Conservation (phyloP, 352 stramenopile genomes). For the Globisporangium perplexum region DNA sequence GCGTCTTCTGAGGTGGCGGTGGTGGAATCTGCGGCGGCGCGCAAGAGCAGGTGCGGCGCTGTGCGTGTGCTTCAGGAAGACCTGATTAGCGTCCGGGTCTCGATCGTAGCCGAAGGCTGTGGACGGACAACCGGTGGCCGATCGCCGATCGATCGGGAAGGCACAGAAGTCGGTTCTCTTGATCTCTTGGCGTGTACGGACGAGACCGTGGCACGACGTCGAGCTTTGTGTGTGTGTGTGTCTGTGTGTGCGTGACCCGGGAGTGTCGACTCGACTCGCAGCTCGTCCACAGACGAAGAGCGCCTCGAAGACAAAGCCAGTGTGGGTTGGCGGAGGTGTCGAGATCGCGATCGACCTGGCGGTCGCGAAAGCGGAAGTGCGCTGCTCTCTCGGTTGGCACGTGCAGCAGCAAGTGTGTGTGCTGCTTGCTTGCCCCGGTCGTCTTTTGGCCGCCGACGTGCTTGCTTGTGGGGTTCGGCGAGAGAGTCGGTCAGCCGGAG, state of each 20-base stretch:
- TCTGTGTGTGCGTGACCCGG: background rate
- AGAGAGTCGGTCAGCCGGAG: background rate
- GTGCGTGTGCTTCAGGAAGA: background rate
- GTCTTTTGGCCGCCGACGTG: background rate
- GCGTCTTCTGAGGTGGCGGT: no score
- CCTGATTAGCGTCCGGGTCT: background rate
- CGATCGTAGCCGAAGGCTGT: background rate
- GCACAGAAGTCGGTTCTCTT: background rate
- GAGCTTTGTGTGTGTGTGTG: background rate
- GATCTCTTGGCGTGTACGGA: background rate
- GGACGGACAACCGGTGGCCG: background rate
- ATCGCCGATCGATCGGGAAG: background rate
- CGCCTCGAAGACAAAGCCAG: background rate
- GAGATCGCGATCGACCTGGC: background rate
- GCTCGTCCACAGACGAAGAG: background rate
- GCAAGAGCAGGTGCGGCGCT: background rate
- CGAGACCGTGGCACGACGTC: no score
- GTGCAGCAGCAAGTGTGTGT: no score
- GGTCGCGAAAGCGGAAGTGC: background rate
- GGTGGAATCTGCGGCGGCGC: background rate
- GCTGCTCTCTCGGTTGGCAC: background rate
- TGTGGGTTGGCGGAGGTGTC: no score
- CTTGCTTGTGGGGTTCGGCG: background rate
- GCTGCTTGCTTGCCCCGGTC: background rate
- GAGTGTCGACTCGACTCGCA: background rate